A percentile compares a stretch with the other conserved stretches of the same genome.
phyloP scores from a whole-genome alignment of 169 alveolate genomes.

The Blepharisma undulans region DNA sequence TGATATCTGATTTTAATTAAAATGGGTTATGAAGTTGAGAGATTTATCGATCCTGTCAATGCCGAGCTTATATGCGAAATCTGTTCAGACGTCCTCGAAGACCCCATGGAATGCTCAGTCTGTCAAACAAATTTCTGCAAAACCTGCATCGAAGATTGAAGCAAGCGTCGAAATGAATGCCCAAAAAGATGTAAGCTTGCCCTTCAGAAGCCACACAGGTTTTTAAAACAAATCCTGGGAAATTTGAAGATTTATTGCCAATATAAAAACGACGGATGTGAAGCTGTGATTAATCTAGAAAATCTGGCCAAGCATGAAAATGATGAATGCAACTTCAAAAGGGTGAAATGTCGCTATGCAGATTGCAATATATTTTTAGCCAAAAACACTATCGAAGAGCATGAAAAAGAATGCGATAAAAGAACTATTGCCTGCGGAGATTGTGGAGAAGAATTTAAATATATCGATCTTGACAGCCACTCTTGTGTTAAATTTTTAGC shows the following conservation, averaged over 20 bases:
- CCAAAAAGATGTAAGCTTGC: background rate
- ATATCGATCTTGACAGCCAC: background rate
- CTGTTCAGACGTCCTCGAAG: slow-evolving; percentile 35
- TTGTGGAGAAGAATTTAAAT: background rate
- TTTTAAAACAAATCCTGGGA: background rate
- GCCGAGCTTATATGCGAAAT: background rate
- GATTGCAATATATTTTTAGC: background rate
- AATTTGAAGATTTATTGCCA: background rate
- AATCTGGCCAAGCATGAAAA: background rate
- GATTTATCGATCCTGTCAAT: background rate
- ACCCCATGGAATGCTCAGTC: slow-evolving; percentile 16
- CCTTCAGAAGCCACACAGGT: slow-evolving; percentile 7
- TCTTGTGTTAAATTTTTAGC: background rate
- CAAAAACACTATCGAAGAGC: background rate
- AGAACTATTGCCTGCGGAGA: background rate
- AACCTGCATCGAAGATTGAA: background rate
- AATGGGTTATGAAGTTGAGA: slow-evolving; percentile 32
- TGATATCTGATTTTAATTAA: too few species aligned
- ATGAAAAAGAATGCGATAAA: background rate
- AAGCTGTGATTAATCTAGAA: background rate
- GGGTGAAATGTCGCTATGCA: background rate
- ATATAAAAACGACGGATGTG: background rate
- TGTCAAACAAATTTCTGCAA: slow-evolving; percentile 23
- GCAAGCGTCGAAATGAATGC: background rate
- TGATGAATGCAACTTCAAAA: background rate